phyloP scores from a whole-genome alignment of 176 grass and related monocot species.

The Carex scoparia region DNA sequence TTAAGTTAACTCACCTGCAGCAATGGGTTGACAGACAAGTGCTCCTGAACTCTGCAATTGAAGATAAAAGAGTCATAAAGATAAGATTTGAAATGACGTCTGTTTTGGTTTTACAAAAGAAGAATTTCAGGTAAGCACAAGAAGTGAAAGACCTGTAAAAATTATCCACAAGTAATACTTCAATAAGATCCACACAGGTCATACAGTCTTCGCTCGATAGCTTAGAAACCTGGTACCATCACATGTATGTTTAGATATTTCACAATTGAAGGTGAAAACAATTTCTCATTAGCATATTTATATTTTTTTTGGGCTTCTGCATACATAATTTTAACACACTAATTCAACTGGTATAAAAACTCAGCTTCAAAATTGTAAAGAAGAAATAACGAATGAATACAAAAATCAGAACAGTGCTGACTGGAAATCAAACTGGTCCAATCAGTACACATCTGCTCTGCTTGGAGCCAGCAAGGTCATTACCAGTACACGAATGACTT shows the following conservation, averaged over 20 bases:
- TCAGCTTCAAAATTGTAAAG: background rate
- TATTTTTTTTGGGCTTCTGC: background rate
- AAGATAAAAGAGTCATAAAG: constrained; percentile 7
- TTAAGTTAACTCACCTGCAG: constrained; percentile 51
- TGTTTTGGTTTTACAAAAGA: background rate
- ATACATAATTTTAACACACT: background rate
- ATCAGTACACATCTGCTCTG: background rate
- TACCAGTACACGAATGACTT: background rate
- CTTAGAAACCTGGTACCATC: constrained; percentile 57
- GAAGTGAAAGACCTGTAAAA: constrained; percentile 47
- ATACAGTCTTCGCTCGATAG: constrained; percentile 88
- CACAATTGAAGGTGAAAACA: background rate
- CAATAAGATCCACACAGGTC: constrained; percentile 64
- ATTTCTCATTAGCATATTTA: background rate
- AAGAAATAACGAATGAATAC: background rate
- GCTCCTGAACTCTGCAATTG: constrained; percentile 65
- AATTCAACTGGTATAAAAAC: constrained; percentile 6
- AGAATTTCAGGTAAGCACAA: background rate
- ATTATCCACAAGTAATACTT: constrained; percentile 73
- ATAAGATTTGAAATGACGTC: background rate
- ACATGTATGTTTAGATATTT: constrained; percentile 1
- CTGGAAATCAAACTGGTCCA: background rate
- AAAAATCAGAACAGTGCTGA: background rate
- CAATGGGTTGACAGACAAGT: constrained; percentile 62
- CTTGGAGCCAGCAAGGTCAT: background rate